Evolutionary conservation across 352 stramenopile genomes (phyloP).

Genomic region (Lagenidium giganteum): DNA sequence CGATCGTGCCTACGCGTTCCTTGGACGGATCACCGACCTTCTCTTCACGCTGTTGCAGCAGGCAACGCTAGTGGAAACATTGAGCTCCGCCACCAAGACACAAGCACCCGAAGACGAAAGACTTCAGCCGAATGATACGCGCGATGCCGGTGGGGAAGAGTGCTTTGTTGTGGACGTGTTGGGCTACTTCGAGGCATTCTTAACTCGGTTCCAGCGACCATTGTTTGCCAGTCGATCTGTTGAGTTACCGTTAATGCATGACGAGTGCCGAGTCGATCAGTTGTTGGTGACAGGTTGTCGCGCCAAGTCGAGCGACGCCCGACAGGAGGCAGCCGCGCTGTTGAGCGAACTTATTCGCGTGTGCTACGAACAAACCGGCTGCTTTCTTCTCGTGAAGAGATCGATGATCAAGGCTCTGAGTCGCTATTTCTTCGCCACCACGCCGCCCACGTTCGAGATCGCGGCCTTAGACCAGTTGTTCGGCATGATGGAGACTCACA

Average conservation of each 20-base stretch:
- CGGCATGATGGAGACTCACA: conserved; percentile 3
- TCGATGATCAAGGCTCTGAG: conserved; percentile 45
- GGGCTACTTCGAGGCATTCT: conserved; percentile 37
- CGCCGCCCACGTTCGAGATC: conserved; percentile 18
- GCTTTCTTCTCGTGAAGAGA: conserved; percentile 45
- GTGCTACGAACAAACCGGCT: conserved; percentile 61
- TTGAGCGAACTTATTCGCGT: conserved; percentile 37
- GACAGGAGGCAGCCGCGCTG: conserved; percentile 31
- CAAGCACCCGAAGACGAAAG: conserved; percentile 15
- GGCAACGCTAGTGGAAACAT: conserved; percentile 36
- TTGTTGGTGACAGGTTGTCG: conserved; percentile 43
- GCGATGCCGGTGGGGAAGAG: conserved; percentile 11
- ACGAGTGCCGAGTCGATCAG: conserved; percentile 39
- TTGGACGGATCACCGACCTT: conserved; percentile 42
- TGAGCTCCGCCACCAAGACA: no score
- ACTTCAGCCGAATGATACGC: conserved; percentile 14
- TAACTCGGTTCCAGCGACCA: conserved; percentile 41
- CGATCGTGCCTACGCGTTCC: conserved; percentile 42
- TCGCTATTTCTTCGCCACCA: conserved; percentile 30
- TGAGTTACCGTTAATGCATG: conserved; percentile 42
- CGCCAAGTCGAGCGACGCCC: conserved; percentile 21
- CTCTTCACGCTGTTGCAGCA: conserved; percentile 55
- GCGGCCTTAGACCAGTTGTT: conserved; percentile 26
- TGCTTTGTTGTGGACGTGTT: conserved; percentile 50
- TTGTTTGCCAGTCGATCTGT: conserved; percentile 49